Evolutionary conservation across 129 eudicot species (phyloP), one percentile per base, ranked within the genome.

Genomic region (Chrysanthemum seticuspe): DNA sequence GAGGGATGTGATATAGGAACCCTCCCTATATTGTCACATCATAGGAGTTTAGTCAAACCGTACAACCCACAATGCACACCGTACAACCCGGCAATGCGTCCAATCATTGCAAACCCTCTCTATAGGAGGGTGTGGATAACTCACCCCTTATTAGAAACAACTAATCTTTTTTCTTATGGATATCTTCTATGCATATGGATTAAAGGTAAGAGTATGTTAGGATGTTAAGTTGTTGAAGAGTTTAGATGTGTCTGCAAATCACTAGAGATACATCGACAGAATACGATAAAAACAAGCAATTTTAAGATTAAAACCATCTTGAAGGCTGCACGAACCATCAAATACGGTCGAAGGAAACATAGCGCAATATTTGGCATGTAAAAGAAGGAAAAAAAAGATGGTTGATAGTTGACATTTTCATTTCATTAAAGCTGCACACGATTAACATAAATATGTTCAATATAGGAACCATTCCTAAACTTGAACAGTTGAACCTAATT

Each of bases 401-500:
- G 18, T n/a, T 7, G 50, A 61, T 69, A 21, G 27, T 54, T 55
- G 71, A 63, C 36, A 63, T 62, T 40, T 55, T 52, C 62, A 21
- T 63, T 70, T 62, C 76, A 70, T 52, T 62, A 71, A 65, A 65
- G 65, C 82, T 78, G 82, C 82, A 78, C 82, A 78, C 82, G 66
- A 65, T 78, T 72, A 78, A 78, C 82, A 78, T 27, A 59, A 74
- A 74, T 53, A 57, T 60, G 85, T 64, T 62, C 87, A 75, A 82
- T 61, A 64, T 75, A 86, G 89, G 91, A 86, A 77, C 96, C 96
- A 64, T 78, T 79, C 89, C 89, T 74, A 83, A 70, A 74, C 85
- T 67, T 71, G 87, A 76, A 75, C 86, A 74, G 83, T 67, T 71
- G 87, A 76, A 75, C 86, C 82, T 71, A 75, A 67, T 16, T 53